Base-by-base conservation (phyloP, 164 flowering plant genomes). In the Nymphaea colorata region DNA sequence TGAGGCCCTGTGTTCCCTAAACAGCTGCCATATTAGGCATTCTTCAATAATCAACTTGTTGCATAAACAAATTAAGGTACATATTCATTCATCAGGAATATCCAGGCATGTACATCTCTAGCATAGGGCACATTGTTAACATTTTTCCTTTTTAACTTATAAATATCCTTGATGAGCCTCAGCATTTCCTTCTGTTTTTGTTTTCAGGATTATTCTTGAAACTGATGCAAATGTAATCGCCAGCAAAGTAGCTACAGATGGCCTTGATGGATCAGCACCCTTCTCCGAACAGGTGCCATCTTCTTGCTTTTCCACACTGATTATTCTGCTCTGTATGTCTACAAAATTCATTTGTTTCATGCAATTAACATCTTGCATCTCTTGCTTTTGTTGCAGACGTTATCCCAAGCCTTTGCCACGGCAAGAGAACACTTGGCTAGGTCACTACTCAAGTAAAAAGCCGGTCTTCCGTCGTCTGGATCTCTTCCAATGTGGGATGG, bases 351-450 rank as follows among this genome's bases (percentile, higher is more conserved):
- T 16, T 12, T 51, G 6, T 64, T 6, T 6, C 41, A 51, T 61
- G 63, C 36, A 8, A 2, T n/a, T 36, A n/a, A n/a, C n/a, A n/a
- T n/a, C n/a, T n/a, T 55, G 59, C 12, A 42, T 44, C 44, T 14
- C 6, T 5, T 63, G 25, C 18, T 6, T 64, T 59, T 61, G 43
- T 62, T 71, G 77, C 85, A 87, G 91, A 85, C 89, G 36, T 66
- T 87, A 68, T 61, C 84, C 44, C 91, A 86, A 70, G 91, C 88
- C 17, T 76, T 84, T 70, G 86, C 88, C 36, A 81, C 88, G 5
- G 91, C 91, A 41, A 79, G 87, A 1, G 91, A 83, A 65, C 91
- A 87, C 65, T 73, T 87, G 51, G 75, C 86, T 18, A 82, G 87
- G 75, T 82, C 86, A 51, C 85, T 87, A 60, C 85, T 87, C 42